Base-by-base conservation (phyloP, 2,329 filamentous ascomycete species). In the Colletotrichum paranaense region DNA sequence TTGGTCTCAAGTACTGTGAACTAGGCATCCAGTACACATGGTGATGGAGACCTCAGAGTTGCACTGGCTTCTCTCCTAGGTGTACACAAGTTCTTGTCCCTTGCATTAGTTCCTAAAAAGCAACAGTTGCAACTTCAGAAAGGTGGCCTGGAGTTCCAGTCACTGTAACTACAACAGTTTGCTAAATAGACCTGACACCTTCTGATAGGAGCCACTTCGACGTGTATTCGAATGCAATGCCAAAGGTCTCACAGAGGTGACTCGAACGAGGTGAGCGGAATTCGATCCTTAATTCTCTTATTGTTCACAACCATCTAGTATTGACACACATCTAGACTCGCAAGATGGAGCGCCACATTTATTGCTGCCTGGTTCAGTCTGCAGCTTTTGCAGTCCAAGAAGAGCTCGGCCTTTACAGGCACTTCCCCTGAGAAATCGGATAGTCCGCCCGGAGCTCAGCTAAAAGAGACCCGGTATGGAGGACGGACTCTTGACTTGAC, bases 401-500 rank as follows among this genome's bases (percentile, higher is more conserved):
- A 85, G 67, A 87, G 83, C 65, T 79, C 81, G 7, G 78, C 80
- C 60, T 86, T 87, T 75, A 82, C 84, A 5, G 84, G 88, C 60
- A 82, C 80, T 14, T 76, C 82, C 3, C 76, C 80, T 30, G 75
- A 77, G 59, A 79, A 81, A 74, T 76, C 79, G 3, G 78, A 80
- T 52, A 75, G 75, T 16, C 73, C 79, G 22, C 75, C 79, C 14
- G 75, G 74, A 46, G 75, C 74, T n/a, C 74, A 79, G 72, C 76
- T 78, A 67, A 77, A 77, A 56, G 78, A 78, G 16, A 78, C 81
- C 56, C 72, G 67, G 30, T 78, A 82, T 74, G 93, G 92, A 12
- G 94, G 94, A 57, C 90, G 92, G 77, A 96, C 94, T 1, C 88
- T 97, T 73, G 94, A 97, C 79, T 86, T 97, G 38, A 96, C 94